These are phyloP conservation scores for Linum lewisii DNA, from an alignment of 345 rosid species.

Conservation along the genomic window DNA sequence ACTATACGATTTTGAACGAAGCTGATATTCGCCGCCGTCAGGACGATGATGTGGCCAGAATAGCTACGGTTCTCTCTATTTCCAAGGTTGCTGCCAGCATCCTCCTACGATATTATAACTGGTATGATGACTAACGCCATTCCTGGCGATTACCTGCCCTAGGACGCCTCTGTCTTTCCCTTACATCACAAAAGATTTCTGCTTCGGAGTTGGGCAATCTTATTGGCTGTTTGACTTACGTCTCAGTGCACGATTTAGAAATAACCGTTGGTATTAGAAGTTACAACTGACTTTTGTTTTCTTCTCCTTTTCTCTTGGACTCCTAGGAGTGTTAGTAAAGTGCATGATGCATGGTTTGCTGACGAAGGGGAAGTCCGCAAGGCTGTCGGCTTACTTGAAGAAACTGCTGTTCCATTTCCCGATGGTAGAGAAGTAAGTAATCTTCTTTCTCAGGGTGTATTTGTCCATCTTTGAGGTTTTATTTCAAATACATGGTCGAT, in stretches of 20 bases:
- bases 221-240: neutral
- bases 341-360: constrained; percentile 31
- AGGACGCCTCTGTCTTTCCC: neutral
- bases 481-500: neutral
- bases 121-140: constrained; percentile 12
- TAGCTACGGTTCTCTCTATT: constrained; percentile 27
- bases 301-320: neutral
- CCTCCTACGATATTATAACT: constrained; percentile 25
- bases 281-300: neutral
- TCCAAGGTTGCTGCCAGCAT: constrained; percentile 19
- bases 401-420: constrained; percentile 14
- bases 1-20: constrained; percentile 20
- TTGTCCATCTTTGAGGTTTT: neutral
- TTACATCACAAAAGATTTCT: neutral
- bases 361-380: constrained; percentile 25
- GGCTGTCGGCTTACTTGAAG: constrained; percentile 24
- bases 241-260: no score
- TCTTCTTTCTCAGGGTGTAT: neutral
- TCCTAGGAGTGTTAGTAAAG: constrained; percentile 28
- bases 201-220: neutral
- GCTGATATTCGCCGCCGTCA: constrained; percentile 20
- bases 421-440: constrained; percentile 19
- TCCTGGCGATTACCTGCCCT: neutral
- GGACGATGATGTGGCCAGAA: constrained; percentile 21
- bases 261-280: neutral